Evolutionary conservation across 2,329 filamentous ascomycete species (phyloP), one percentile per base, ranked within the genome.

Genomic region (Aspergillus bombycis): DNA sequence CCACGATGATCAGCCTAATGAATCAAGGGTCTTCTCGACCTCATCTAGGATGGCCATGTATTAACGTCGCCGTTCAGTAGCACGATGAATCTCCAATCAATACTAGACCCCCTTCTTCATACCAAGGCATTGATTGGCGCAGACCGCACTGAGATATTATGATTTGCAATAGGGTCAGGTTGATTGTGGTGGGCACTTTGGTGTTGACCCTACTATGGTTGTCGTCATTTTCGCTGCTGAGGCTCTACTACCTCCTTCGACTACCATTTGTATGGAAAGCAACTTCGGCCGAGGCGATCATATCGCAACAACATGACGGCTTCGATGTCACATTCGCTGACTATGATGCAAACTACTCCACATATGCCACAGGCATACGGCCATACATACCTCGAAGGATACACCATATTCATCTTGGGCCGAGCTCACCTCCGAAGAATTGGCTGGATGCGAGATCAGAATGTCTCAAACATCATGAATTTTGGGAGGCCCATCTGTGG

Each of bases 401-500:
- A 1, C 64, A 65, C 21, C 64, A 65, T 36, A 70, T 71, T 36
- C 63, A 64, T 14, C 53, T 71, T 2, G 69, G 69, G 4, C 2
- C 50, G 12, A 23, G 34, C 1, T 30, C 60, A 1, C 62, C 66
- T 7, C 66, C 62, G 6, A 11, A 50, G n/a, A 67, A 68, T 38
- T 71, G 69, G 69, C 7, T 68, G 14, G 56, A 36, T 2, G 69
- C 69, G 0, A 57, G 69, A 36, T 41, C 45, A 0, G 61, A 66
- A 19, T 71, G 68, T 30, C 61, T 70, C 12, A 52, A 60, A 38
- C 62, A 69, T 7, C 69, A 71, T 45, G 54, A 48, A 1, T 32
- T 58, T 28, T 71, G 69, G 69, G 60, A 68, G 12, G 16, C 62
- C 1, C 53, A 34, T 28, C 32, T 71, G 6, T 71, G 69, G 69